Evolutionary conservation across 352 stramenopile genomes (phyloP).

Genomic region (Phytophthora pini): DNA sequence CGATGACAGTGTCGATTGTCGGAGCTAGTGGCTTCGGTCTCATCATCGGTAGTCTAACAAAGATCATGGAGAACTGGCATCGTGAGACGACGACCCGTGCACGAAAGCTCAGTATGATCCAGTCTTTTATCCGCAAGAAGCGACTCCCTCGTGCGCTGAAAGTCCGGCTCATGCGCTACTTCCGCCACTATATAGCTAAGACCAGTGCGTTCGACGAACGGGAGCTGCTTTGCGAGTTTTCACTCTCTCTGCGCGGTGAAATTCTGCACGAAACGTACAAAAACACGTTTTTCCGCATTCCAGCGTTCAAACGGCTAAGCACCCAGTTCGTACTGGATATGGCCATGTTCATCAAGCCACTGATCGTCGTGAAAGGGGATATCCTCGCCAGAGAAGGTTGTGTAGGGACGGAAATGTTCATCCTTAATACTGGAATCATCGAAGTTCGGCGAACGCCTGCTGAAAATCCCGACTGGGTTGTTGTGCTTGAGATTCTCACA

Average conservation of each 20-base stretch:
- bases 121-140: conserved; percentile 72
- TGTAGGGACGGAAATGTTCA: conserved; percentile 85
- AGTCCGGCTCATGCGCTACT: conserved; percentile 68
- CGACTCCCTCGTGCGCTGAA: conserved; percentile 59
- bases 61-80: conserved; percentile 84
- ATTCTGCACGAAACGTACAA: conserved; percentile 82
- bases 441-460: conserved; percentile 67
- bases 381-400: conserved; percentile 66
- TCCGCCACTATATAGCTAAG: conserved; percentile 82
- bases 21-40: conserved; percentile 81
- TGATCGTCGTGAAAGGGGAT: conserved; percentile 74
- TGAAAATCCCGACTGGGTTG: conserved; percentile 63
- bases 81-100: conserved; percentile 60
- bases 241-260: conserved; percentile 73
- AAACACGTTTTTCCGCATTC: conserved; percentile 78
- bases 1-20: conserved; percentile 77
- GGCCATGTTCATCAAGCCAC: conserved; percentile 86
- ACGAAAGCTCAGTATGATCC: conserved; percentile 67
- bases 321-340: conserved; percentile 85
- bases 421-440: conserved; percentile 78
- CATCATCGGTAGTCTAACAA: conserved; percentile 87
- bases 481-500: conserved; percentile 79
- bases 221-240: conserved; percentile 79
- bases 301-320: conserved; percentile 73
- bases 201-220: conserved; percentile 81